Percentiles rank a stretch among this genome's conserved stretches.
Evolutionary conservation across 345 rosid species (phyloP).

Genomic region (Hibiscus mutabilis): DNA sequence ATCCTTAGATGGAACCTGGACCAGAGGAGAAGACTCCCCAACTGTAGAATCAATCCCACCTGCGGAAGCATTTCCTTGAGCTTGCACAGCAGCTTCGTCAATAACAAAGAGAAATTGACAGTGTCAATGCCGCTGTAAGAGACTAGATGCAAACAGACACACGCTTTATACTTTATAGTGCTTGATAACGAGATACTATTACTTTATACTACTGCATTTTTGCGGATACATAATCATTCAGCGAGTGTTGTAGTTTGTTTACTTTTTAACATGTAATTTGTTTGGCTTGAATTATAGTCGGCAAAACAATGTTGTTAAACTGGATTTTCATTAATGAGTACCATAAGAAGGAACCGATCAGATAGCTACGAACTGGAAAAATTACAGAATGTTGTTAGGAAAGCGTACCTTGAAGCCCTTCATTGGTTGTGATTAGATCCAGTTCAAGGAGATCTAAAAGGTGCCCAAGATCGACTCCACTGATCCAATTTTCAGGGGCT

Average conservation of each 20-base stretch:
- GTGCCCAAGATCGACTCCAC: slow-evolving; percentile 79
- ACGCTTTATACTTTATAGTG: too few relatives aligned
- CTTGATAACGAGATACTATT: too few relatives aligned
- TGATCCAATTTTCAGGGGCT: slow-evolving; percentile 80
- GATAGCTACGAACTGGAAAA: too few relatives aligned
- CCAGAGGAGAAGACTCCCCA: slow-evolving; percentile 62
- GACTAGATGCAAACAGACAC: not conserved
- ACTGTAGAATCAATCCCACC: slow-evolving; percentile 52
- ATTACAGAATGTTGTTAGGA: not conserved
- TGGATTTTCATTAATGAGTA: too few relatives aligned
- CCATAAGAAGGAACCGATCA: too few relatives aligned
- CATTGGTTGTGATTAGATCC: slow-evolving; percentile 55
- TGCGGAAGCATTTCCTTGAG: slow-evolving; percentile 57
- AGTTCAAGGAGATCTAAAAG: slow-evolving; percentile 75
- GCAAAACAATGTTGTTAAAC: too few relatives aligned
- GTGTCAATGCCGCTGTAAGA: not conserved
- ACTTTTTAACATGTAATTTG: too few relatives aligned
- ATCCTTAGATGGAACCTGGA: slow-evolving; percentile 29
- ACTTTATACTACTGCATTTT: too few relatives aligned
- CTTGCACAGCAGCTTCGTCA: slow-evolving; percentile 55
- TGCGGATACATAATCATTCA: not conserved
- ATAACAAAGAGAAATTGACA: slow-evolving; percentile 1
- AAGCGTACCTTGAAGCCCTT: slow-evolving; percentile 57
- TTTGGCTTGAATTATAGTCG: too few relatives aligned
- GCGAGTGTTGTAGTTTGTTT: too few relatives aligned